These are phyloP conservation scores for Fusarium cyanostomum DNA, from an alignment of 2,329 filamentous ascomycete genomes.

Conservation along the genomic window DNA sequence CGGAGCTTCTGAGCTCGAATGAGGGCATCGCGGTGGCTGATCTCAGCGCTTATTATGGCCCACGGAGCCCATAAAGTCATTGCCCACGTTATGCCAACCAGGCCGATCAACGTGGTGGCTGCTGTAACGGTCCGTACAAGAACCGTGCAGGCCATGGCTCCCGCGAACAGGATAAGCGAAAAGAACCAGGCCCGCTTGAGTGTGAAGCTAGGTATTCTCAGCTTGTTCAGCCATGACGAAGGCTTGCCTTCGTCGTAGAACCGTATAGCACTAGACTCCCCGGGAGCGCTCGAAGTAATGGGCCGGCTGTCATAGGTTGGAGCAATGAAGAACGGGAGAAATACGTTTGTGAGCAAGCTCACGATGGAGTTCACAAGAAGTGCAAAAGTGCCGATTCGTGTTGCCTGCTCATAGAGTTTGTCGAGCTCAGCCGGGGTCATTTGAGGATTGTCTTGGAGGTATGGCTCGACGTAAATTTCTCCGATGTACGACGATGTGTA, in stretches of 20 bases:
- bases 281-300: slow-evolving; percentile 42
- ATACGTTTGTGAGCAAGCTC: slow-evolving; percentile 81
- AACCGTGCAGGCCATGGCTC: slow-evolving; percentile 84
- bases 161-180: slow-evolving; percentile 84
- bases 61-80: slow-evolving; percentile 94
- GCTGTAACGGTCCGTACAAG: slow-evolving; percentile 75
- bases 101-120: slow-evolving; percentile 80
- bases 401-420: slow-evolving; percentile 82
- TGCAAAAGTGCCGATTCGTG: slow-evolving; percentile 87
- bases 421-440: slow-evolving; percentile 82
- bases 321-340: slow-evolving; percentile 86
- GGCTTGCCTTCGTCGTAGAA: slow-evolving; percentile 48
- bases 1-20: slow-evolving; percentile 52
- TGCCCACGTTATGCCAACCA: slow-evolving; percentile 92
- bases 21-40: slow-evolving; percentile 79
- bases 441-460: slow-evolving; percentile 78
- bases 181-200: slow-evolving; percentile 88
- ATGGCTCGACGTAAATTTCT: slow-evolving; percentile 90
- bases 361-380: slow-evolving; percentile 88
- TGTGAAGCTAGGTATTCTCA: slow-evolving; percentile 85
- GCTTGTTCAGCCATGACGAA: slow-evolving; percentile 63
- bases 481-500: slow-evolving; percentile 95
- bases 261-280: slow-evolving; percentile 44
- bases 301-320: slow-evolving; percentile 74
- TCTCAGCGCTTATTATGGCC: slow-evolving; percentile 92